A percentile compares a stretch with the other conserved stretches of the same genome.
phyloP scores from a whole-genome alignment of 495 filamentous ascomycete genomes.

The Penicillium mononematosum region DNA sequence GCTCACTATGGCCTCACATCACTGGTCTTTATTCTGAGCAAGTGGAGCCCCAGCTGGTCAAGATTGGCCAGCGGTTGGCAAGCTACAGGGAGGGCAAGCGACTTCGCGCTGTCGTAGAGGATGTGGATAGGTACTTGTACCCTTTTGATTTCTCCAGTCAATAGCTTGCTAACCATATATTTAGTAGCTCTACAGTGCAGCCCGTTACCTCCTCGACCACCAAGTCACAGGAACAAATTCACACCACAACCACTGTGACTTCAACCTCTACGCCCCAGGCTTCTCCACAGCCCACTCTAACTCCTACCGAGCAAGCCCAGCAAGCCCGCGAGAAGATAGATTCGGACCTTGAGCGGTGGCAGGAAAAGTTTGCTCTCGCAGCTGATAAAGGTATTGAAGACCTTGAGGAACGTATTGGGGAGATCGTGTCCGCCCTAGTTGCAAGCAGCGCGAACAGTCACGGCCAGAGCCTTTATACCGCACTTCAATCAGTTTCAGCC shows the following conservation, averaged over 20 bases:
- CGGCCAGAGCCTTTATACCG: constrained; percentile 64
- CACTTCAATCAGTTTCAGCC: constrained; percentile 64
- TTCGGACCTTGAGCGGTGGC: constrained; percentile 77
- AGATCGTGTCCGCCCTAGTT: constrained; percentile 74
- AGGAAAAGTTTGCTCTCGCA: constrained; percentile 78
- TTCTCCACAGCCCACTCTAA: constrained; percentile 29
- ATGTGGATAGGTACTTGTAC: constrained; percentile 48
- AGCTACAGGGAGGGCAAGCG: constrained; percentile 71
- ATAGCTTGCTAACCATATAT: constrained; percentile 22
- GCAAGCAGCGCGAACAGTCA: constrained; percentile 61
- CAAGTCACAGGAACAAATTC: constrained; percentile 20
- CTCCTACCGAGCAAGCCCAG: constrained; percentile 46
- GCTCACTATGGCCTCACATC: constrained; percentile 75
- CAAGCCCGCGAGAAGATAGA: constrained; percentile 66
- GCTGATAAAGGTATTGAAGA: constrained; percentile 77
- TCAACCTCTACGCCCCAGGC: constrained; percentile 26
- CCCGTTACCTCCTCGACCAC: constrained; percentile 27
- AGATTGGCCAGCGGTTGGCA: constrained; percentile 86
- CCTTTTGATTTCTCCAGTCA: neutral
- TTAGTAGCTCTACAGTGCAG: constrained; percentile 31
- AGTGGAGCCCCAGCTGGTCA: constrained; percentile 91
- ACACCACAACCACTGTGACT: constrained; percentile 21
- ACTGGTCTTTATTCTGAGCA: constrained; percentile 80
- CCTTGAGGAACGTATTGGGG: constrained; percentile 63
- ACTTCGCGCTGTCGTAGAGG: constrained; percentile 56